These are phyloP conservation scores for Neoascochyta sp. DNA, from an alignment of 2,329 filamentous ascomycete genomes.

Conservation along the genomic window DNA sequence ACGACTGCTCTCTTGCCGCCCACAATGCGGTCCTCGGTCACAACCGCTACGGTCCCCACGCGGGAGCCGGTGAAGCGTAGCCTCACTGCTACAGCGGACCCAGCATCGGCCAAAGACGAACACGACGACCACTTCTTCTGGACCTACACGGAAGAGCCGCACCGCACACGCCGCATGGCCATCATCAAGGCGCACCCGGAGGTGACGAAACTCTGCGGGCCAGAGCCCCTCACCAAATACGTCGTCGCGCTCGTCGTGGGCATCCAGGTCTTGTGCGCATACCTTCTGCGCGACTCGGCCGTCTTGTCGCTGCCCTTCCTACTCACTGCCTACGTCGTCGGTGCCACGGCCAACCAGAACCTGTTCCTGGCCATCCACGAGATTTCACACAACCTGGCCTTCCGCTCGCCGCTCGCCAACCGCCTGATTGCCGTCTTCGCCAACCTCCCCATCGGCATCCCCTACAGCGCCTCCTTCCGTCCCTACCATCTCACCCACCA, in stretches of 20 bases:
- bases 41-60: constrained; percentile 31
- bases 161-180: constrained; percentile 81
- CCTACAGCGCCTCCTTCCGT: constrained; percentile 94
- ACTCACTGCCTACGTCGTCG: constrained; percentile 82
- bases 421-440: constrained; percentile 85
- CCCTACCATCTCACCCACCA: constrained; percentile 98
- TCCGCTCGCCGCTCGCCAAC: constrained; percentile 75
- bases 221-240: constrained; percentile 93
- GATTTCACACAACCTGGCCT: constrained; percentile 96
- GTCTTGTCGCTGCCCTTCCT: constrained; percentile 84
- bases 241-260: constrained; percentile 79
- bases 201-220: constrained; percentile 95
- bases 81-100: constrained; percentile 20
- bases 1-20: too few species aligned
- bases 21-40: constrained; percentile 38
- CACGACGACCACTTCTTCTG: constrained; percentile 74
- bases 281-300: constrained; percentile 69
- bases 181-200: constrained; percentile 99
- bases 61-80: constrained; percentile 21
- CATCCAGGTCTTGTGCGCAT: constrained; percentile 75
- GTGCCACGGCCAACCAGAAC: constrained; percentile 96
- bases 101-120: constrained; percentile 10
- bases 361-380: constrained; percentile 98
- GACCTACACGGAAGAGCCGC: constrained; percentile 98
- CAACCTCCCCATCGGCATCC: constrained; percentile 91